These are phyloP conservation scores for Eucalyptus erythrocorys DNA, from an alignment of 345 rosid species.

Conservation along the genomic window DNA sequence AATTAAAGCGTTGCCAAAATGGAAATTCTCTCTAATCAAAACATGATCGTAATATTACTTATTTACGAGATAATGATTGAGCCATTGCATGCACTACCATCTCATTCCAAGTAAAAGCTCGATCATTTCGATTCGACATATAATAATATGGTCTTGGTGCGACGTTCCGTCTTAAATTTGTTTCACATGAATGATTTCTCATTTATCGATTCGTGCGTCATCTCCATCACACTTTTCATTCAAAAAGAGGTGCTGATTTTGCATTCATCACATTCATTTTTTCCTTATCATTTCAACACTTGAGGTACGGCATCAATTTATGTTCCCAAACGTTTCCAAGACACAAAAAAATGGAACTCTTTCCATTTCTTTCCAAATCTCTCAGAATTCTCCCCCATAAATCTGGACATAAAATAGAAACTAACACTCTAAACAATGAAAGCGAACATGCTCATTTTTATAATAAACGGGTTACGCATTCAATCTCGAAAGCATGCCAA, in stretches of 20 bases:
- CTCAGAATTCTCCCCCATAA: no score
- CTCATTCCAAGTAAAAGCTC: not conserved
- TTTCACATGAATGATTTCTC: not conserved
- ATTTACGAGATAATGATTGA: not conserved
- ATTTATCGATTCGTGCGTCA: no score
- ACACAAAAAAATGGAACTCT: no score
- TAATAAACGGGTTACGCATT: no score
- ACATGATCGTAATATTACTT: not conserved
- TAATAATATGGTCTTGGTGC: fast-evolving
- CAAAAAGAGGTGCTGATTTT: not conserved
- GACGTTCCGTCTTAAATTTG: no score
- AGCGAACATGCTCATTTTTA: not conserved
- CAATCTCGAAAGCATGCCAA: no score
- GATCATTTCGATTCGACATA: not conserved
- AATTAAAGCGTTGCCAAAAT: no score
- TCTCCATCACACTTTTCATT: not conserved
- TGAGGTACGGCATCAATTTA: not conserved
- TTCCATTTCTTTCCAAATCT: no score
- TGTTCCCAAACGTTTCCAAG: no score
- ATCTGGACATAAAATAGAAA: no score
- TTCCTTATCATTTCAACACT: not conserved
- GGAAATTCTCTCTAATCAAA: not conserved
- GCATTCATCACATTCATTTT: no score
- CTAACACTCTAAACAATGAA: not conserved
- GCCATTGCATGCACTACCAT: not conserved